A percentile compares a stretch with the other conserved stretches of the same genome.
Conservation (phyloP, 169 alveolate genomes). For the Plasmodium ovale region DNA sequence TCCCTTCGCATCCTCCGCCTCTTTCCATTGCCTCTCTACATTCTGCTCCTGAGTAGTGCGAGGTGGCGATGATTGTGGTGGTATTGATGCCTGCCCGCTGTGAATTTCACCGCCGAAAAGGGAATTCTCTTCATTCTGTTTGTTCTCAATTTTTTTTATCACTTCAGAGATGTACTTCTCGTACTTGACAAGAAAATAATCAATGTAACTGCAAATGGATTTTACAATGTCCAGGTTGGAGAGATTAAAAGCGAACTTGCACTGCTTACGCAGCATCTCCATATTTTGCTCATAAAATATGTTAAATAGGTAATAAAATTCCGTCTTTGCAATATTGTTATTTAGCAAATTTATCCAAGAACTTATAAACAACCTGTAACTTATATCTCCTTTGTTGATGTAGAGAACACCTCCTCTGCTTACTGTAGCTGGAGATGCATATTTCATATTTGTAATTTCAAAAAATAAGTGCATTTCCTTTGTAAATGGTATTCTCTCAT, state of each 20-base stretch:
- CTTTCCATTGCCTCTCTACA: neutral
- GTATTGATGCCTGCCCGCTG: neutral
- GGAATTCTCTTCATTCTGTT: conserved; percentile 71
- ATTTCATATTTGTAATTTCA: conserved; percentile 94
- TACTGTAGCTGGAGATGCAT: conserved; percentile 98
- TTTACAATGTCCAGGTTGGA: conserved; percentile 91
- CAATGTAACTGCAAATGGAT: conserved; percentile 89
- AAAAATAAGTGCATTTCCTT: conserved; percentile 95
- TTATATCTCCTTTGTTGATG: conserved; percentile 96
- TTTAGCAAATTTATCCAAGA: conserved; percentile 92
- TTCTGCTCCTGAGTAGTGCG: neutral
- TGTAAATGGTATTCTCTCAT: conserved; percentile 96
- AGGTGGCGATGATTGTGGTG: neutral
- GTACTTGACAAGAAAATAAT: conserved; percentile 88
- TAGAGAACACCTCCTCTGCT: conserved; percentile 98
- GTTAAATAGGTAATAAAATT: conserved; percentile 90
- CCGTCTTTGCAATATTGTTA: conserved; percentile 92
- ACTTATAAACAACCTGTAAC: conserved; percentile 94
- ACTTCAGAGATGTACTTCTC: conserved; percentile 88
- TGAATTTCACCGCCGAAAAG: neutral
- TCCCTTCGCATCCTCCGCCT: neutral
- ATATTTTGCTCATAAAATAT: conserved; percentile 87
- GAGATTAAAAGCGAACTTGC: conserved; percentile 89
- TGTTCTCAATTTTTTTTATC: conserved; percentile 72
- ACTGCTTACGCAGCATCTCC: conserved; percentile 81